phyloP scores from a whole-genome alignment of 805 yeast species.

The Pachysolen tannophilus region DNA sequence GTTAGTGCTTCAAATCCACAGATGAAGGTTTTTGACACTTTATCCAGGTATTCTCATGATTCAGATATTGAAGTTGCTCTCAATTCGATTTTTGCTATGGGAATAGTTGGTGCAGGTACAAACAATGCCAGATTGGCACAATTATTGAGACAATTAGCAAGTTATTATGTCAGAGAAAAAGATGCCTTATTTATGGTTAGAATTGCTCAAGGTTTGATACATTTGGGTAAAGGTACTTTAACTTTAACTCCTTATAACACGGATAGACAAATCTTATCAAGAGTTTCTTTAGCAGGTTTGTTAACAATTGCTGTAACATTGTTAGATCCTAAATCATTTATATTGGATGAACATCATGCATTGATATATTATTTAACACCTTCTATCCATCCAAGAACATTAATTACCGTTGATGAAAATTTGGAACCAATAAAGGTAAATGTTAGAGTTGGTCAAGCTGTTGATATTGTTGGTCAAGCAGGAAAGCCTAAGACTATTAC shows the following conservation, averaged over 20 bases:
- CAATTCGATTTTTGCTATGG: conserved; percentile 95
- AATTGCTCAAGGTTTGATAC: conserved; percentile 90
- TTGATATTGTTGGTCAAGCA: conserved; percentile 97
- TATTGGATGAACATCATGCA: conserved; percentile 59
- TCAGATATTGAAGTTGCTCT: conserved; percentile 89
- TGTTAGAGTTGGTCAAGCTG: conserved; percentile 98
- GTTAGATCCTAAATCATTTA: conserved; percentile 77
- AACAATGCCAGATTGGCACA: conserved; percentile 98
- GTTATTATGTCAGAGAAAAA: conserved; percentile 84
- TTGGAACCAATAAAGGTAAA: conserved; percentile 89
- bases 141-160: conserved; percentile 87
- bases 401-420: conserved; percentile 86
- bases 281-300: conserved; percentile 83
- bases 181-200: conserved; percentile 89
- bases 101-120: conserved; percentile 97
- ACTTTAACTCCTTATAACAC: conserved; percentile 83
- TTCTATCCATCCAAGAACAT: conserved; percentile 87
- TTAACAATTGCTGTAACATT: conserved; percentile 78
- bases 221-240: conserved; percentile 93
- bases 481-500: conserved; percentile 98
- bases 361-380: conserved; percentile 80
- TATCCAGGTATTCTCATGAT: conserved; percentile 95
- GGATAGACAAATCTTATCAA: conserved; percentile 80
- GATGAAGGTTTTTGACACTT: conserved; percentile 93
- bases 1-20: conserved; percentile 91